A percentile compares a stretch with the other conserved stretches of the same genome.
phyloP scores from a whole-genome alignment of 495 filamentous ascomycete species.

The Daldinia concentrica region DNA sequence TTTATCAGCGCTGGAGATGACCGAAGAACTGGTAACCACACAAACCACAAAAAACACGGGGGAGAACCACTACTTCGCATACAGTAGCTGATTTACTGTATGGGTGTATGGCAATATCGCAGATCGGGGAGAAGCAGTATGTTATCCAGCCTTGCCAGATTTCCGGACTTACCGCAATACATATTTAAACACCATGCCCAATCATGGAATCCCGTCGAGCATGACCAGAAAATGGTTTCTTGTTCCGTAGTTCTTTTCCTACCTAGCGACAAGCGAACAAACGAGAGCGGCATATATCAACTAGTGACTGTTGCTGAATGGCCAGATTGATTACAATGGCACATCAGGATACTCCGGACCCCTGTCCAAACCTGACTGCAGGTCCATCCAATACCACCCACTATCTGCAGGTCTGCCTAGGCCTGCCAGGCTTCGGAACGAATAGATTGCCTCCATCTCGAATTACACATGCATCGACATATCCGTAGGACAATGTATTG shows the following conservation, averaged over 20 bases:
- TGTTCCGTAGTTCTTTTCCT: conserved; percentile 16
- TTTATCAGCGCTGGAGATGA: conserved; percentile 35
- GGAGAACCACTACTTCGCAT: not conserved
- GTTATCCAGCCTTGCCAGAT: conserved; percentile 22
- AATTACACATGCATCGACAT: conserved; percentile 10
- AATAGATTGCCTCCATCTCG: conserved; percentile 25
- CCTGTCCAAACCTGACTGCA: conserved; percentile 32
- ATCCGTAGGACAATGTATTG: conserved; percentile 11
- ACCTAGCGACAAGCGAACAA: conserved; percentile 14
- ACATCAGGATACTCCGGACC: conserved; percentile 25
- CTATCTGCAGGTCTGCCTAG: conserved; percentile 8
- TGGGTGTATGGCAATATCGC: not conserved
- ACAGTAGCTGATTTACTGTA: conserved; percentile 26
- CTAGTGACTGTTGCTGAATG: conserved; percentile 11
- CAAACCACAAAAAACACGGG: conserved; percentile 14
- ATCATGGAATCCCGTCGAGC: conserved; percentile 28
- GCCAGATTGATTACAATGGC: conserved; percentile 28
- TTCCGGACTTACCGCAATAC: conserved; percentile 30
- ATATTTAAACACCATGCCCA: conserved; percentile 7
- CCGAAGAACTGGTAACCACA: conserved; percentile 29
- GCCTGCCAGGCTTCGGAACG: conserved; percentile 16
- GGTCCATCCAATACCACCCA: conserved; percentile 13
- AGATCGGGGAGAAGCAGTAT: conserved; percentile 14
- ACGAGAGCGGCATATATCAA: conserved; percentile 19
- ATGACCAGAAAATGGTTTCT: conserved; percentile 15